A percentile compares a stretch with the other conserved stretches of the same genome.
phyloP scores from a whole-genome alignment of 2,329 filamentous ascomycete species.

The Botryotinia convoluta region DNA sequence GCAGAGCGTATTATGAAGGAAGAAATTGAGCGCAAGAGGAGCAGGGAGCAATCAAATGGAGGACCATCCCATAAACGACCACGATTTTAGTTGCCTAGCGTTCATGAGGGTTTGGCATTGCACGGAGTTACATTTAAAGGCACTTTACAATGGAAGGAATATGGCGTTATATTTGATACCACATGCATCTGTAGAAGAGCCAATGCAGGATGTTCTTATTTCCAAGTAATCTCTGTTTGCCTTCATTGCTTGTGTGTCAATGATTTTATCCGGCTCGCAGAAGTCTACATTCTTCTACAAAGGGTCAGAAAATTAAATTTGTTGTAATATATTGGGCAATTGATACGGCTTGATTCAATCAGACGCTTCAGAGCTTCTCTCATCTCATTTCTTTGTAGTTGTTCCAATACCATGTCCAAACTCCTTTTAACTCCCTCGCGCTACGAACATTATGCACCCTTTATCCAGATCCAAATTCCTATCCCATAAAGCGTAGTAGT shows the following conservation, averaged over 20 bases:
- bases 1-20: conserved; percentile 87
- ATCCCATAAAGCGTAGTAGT: conserved; percentile 4
- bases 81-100: conserved; percentile 13
- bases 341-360: not conserved
- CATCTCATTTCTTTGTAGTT: not conserved
- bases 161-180: conserved; percentile 33
- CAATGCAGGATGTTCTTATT: not conserved
- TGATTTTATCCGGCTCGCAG: not conserved
- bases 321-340: not conserved
- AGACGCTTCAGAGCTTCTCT: not conserved
- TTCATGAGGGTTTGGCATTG: conserved; percentile 13
- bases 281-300: not conserved
- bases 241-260: not conserved
- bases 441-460: not conserved
- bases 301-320: not conserved
- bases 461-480: not conserved
- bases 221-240: not conserved
- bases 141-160: conserved; percentile 16
- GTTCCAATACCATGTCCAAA: not conserved
- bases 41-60: conserved; percentile 42
- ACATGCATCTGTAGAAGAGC: conserved; percentile 28
- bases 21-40: conserved; percentile 69
- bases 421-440: conserved; percentile 8
- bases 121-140: conserved; percentile 24
- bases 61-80: conserved; percentile 18